Percentiles rank a stretch among this genome's conserved stretches.
Evolutionary conservation across 148 eudicot genomes (phyloP).

Genomic region (Polygonum aviculare): DNA sequence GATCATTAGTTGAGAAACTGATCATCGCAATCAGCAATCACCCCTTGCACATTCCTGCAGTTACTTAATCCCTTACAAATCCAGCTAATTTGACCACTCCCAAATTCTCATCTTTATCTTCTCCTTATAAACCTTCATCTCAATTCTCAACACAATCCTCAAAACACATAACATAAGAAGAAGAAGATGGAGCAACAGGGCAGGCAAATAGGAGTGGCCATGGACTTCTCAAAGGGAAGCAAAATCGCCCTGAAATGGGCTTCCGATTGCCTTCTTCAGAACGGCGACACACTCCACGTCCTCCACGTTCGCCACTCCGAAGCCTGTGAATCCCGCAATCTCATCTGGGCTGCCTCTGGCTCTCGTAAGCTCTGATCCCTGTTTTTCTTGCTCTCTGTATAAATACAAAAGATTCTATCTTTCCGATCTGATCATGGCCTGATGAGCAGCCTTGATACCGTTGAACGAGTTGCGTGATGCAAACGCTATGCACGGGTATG

Average conservation of each 20-base stretch:
- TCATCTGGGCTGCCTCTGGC: constrained; percentile 30
- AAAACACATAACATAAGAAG: background rate
- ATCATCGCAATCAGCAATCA: background rate
- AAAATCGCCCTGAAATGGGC: constrained; percentile 45
- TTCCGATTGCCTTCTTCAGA: constrained; percentile 16
- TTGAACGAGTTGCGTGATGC: constrained; percentile 19
- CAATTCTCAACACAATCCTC: background rate
- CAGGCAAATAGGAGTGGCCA: constrained; percentile 32
- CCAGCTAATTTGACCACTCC: background rate
- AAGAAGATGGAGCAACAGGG: constrained; percentile 7
- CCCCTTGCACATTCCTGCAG: background rate
- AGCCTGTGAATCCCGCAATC: constrained; percentile 30
- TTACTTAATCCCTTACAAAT: background rate
- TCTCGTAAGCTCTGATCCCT: constrained; percentile 23
- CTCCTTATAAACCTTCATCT: background rate
- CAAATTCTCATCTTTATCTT: background rate
- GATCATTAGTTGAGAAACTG: constrained; percentile 9
- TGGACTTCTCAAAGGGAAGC: constrained; percentile 45
- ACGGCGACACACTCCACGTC: constrained; percentile 19
- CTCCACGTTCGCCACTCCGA: constrained; percentile 22
- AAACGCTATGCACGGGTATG: constrained; percentile 29
- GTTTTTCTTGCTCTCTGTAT: too few species aligned
- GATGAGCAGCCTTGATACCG: constrained; percentile 33
- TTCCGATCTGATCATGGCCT: background rate
- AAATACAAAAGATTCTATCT: background rate